These are phyloP conservation scores for Hibiscus syriacus DNA, from an alignment of 345 rosid species.

Conservation along the genomic window DNA sequence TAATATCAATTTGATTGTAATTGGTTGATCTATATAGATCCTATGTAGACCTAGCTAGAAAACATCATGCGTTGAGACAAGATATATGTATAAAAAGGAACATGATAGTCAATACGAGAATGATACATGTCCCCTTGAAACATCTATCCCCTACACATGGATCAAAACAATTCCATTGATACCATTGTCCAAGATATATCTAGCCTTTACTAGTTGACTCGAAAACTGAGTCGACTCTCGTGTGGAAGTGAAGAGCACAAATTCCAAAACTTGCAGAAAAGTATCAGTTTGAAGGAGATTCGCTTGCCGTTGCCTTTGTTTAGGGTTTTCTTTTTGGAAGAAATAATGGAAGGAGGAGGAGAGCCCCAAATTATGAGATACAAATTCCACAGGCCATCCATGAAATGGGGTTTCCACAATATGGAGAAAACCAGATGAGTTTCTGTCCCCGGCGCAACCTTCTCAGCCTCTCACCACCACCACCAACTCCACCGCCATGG, in stretches of 20 bases:
- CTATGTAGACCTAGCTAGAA: neutral
- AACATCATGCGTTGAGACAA: neutral
- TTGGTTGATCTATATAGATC: neutral
- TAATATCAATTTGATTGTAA: neutral
- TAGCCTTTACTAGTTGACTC: slow-evolving; percentile 24
- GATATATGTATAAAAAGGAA: neutral
- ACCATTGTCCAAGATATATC: no score
- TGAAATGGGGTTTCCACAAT: slow-evolving; percentile 69
- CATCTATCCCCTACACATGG: neutral
- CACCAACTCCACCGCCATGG: no score
- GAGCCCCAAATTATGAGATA: slow-evolving; percentile 47
- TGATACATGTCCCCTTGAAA: slow-evolving; percentile 1
- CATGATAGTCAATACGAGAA: neutral
- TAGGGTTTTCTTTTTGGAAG: slow-evolving; percentile 1
- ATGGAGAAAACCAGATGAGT: slow-evolving; percentile 53
- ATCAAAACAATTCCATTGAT: slow-evolving; percentile 25
- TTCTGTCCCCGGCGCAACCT: slow-evolving; percentile 20
- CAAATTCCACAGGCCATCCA: slow-evolving; percentile 53
- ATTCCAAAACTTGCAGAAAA: neutral
- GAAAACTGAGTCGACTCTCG: neutral
- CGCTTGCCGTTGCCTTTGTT: neutral
- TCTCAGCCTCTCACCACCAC: slow-evolving; percentile 32
- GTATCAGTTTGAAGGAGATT: no score
- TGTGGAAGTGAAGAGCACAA: slow-evolving; percentile 6
- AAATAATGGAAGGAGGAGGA: slow-evolving; percentile 60